These are phyloP conservation scores for Xanthoconium purpureum DNA, from an alignment of 768 basidiomycete genomes.

Conservation along the genomic window DNA sequence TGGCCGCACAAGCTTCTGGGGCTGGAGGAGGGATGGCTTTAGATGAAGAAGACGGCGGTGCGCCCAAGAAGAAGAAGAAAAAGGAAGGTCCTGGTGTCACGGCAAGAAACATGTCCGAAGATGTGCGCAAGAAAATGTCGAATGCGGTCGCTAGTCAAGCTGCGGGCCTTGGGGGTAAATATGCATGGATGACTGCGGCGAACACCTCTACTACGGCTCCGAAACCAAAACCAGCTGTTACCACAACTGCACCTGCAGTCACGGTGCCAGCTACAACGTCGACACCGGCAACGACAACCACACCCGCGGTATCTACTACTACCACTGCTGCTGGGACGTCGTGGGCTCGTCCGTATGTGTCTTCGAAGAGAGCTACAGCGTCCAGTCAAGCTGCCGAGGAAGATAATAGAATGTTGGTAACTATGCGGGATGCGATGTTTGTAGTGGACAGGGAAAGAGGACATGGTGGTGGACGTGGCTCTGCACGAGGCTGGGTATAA, in stretches of 20 bases:
- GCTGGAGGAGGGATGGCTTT: conserved; percentile 25
- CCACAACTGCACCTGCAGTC: conserved; percentile 33
- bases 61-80: conserved; percentile 77
- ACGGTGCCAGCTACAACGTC: conserved; percentile 25
- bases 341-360: conserved; percentile 65
- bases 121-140: conserved; percentile 87
- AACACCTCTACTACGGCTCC: conserved; percentile 42
- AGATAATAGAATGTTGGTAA: conserved; percentile 57
- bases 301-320: conserved; percentile 22
- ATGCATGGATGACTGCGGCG: conserved; percentile 84
- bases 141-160: conserved; percentile 88
- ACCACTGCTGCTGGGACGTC: conserved; percentile 30
- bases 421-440: conserved; percentile 80
- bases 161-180: conserved; percentile 79
- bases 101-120: conserved; percentile 87
- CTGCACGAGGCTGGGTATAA: conserved; percentile 68
- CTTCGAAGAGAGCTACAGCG: conserved; percentile 44
- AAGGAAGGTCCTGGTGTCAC: conserved; percentile 82
- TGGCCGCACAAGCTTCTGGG: conserved; percentile 54
- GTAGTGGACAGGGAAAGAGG: conserved; percentile 80
- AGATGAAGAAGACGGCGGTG: conserved; percentile 51
- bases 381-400: conserved; percentile 47
- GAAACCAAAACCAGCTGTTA: conserved; percentile 35
- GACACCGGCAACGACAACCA: conserved; percentile 31
- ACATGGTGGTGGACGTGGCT: conserved; percentile 77